These are phyloP conservation scores for Saturnispora hagleri DNA, from an alignment of 805 yeast species.

Conservation along the genomic window DNA sequence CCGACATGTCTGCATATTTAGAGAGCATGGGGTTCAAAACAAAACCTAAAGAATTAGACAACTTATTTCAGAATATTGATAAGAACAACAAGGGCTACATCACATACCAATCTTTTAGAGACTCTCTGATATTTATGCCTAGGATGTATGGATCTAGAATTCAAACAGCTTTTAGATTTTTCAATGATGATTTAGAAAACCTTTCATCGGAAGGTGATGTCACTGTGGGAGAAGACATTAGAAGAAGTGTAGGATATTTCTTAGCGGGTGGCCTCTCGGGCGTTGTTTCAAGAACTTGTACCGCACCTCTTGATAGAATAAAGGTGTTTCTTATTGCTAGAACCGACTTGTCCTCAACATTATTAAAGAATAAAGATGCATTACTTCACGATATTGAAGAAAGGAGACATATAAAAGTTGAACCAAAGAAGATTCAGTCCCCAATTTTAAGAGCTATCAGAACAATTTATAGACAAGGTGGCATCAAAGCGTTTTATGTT, in stretches of 20 bases:
- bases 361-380: constrained; percentile 46
- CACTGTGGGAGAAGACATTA: constrained; percentile 65
- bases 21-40: constrained; percentile 45
- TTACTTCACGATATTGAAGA: constrained; percentile 26
- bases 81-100: constrained; percentile 53
- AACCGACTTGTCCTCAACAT: constrained; percentile 67
- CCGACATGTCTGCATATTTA: constrained; percentile 62
- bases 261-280: constrained; percentile 95
- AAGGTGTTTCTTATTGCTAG: constrained; percentile 91
- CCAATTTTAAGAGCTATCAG: constrained; percentile 75
- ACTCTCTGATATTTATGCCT: constrained; percentile 76
- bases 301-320: constrained; percentile 94
- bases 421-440: constrained; percentile 45
- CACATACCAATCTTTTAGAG: constrained; percentile 80
- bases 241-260: constrained; percentile 83
- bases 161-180: constrained; percentile 71
- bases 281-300: constrained; percentile 89
- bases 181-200: constrained; percentile 69
- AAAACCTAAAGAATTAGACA: constrained; percentile 41
- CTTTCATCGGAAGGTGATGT: constrained; percentile 89
- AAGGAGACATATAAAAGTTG: constrained; percentile 34
- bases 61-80: constrained; percentile 49
- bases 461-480: constrained; percentile 81
- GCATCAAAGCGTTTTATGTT: constrained; percentile 78
- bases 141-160: constrained; percentile 66